Evolutionary conservation across 176 grass and related monocot species (phyloP).

Genomic region (Cymbopogon citratus): DNA sequence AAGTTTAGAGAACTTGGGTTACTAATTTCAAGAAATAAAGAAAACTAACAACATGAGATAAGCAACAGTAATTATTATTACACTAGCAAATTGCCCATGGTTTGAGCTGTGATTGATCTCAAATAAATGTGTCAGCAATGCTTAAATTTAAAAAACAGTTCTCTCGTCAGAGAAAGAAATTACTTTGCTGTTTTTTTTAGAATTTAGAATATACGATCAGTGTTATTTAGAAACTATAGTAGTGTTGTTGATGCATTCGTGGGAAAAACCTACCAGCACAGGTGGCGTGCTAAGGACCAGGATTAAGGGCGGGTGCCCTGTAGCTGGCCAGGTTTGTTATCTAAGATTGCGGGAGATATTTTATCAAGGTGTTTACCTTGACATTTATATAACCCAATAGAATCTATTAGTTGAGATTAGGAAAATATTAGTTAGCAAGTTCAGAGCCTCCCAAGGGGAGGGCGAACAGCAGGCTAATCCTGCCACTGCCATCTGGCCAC

Average conservation of each 20-base stretch:
- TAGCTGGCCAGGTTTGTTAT: not conserved
- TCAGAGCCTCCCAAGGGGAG: not conserved
- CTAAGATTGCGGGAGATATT: not conserved
- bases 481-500: not conserved
- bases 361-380: not conserved
- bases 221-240: not conserved
- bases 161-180: not conserved
- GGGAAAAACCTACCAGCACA: not conserved
- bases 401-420: not conserved
- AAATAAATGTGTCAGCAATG: not conserved
- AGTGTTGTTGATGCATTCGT: not conserved
- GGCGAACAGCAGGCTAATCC: not conserved
- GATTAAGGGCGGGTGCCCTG: not conserved
- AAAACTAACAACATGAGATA: constrained; percentile 36
- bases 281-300: not conserved
- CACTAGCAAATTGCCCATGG: not conserved
- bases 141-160: too few relatives aligned
- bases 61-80: not conserved
- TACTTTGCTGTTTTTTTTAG: not conserved
- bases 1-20: constrained; percentile 18
- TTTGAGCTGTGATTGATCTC: not conserved
- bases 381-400: not conserved
- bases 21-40: constrained; percentile 1
- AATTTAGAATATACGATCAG: not conserved
- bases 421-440: not conserved